Conservation (phyloP, 2,329 filamentous ascomycete species). For the Calonectria multiphialidica region DNA sequence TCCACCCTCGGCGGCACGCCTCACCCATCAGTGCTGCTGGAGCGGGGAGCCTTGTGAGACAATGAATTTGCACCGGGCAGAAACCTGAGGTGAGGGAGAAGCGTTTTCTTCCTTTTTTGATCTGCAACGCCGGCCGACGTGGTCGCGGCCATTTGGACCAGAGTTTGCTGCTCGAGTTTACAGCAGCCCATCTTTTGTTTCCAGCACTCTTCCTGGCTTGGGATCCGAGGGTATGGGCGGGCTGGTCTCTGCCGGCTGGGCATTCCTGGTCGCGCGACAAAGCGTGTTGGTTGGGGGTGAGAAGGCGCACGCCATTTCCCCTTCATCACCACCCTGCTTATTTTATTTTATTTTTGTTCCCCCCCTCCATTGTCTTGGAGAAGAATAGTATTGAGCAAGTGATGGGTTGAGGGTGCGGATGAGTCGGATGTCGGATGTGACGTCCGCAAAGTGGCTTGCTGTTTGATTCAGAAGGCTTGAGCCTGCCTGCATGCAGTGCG, state of each 20-base stretch:
- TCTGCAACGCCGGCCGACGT: neutral
- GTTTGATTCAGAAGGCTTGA: constrained; percentile 32
- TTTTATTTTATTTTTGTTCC: neutral
- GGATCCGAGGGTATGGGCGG: neutral
- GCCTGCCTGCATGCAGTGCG: constrained; percentile 30
- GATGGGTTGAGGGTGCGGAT: neutral
- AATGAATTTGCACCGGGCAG: neutral
- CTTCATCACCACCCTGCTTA: neutral
- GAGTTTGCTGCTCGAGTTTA: neutral
- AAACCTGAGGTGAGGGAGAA: neutral
- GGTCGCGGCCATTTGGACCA: neutral
- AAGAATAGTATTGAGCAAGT: constrained; percentile 4
- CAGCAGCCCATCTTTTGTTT: neutral
- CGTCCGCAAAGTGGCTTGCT: constrained; percentile 35
- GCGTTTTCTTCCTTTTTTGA: neutral
- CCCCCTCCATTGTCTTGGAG: neutral
- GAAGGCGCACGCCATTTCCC: neutral
- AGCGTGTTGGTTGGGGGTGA: neutral
- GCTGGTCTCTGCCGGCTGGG: neutral
- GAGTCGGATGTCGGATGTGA: constrained; percentile 27
- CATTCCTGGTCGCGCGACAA: constrained; percentile 2
- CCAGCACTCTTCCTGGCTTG: neutral
- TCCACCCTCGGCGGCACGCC: neutral
- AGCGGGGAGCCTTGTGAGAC: constrained; percentile 8
- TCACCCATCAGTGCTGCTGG: neutral